Evolutionary conservation across 2,329 filamentous ascomycete species (phyloP), one percentile per base, ranked within the genome.

Genomic region (Ophiosphaerella narmari): DNA sequence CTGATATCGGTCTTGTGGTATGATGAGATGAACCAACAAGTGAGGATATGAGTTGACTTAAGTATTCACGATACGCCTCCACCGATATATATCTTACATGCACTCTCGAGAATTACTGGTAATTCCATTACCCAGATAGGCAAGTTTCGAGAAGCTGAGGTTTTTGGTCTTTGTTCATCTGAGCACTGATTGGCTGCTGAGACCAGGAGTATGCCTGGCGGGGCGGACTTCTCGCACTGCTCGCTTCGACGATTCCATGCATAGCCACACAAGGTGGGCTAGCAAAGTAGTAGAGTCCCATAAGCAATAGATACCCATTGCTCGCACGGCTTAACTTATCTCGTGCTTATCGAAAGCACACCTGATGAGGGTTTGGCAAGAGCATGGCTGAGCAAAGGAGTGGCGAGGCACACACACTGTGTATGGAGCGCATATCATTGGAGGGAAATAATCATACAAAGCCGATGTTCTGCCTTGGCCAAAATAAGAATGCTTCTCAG

Each of bases 211-310:
- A 18, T 36, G 57, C 52, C 52, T 56, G 41, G 50, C 42, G 39
- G 46, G 45, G 50, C 52, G 35, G 43, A 48, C 13, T 40, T 16
- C 29, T 59, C 55, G 57, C 47, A 51, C 55, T 50, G 23, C 48
- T 58, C 57, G 52, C 48, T 47, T 54, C 50, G 8, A 16, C 5
- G 39, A 39, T 60, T 54, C 48, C 33, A 57, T 38, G 51, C 56
- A 57, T 46, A 43, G 56, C 56, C 54, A 43, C 43, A 18, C 2
- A 9, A 29, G 26, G 26, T 11, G 11, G 26, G 11, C 26, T 29
- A 8, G 26, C 11, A 29, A 11, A 29, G 26, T 7, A 29, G 11
- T 6, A 29, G 4, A 21, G 18, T 21, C 18, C 18, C 18, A 21
- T 21, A 21, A 21, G 18, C 18, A 21, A 21, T 21, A 21, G 18